phyloP scores from a whole-genome alignment of 768 basidiomycete genomes.

The Termitomyces eurrhizus region DNA sequence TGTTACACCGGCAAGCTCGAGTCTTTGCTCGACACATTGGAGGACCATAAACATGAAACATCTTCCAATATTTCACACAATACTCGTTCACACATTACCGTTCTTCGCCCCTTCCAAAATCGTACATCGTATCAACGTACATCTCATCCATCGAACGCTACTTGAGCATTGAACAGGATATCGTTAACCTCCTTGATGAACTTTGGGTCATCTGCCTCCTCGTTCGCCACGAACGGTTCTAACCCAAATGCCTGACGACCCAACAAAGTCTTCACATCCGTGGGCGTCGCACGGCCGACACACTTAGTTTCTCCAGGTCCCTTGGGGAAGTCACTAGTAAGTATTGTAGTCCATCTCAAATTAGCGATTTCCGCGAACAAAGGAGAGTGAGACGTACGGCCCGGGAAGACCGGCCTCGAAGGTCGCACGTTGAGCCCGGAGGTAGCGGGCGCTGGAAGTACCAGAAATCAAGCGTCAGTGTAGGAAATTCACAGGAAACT shows the following conservation, averaged over 20 bases:
- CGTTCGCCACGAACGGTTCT: slow-evolving; percentile 16
- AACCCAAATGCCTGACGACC: slow-evolving; percentile 41
- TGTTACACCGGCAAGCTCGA: too few species aligned
- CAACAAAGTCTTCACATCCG: slow-evolving; percentile 29
- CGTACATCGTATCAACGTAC: neutral
- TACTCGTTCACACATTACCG: neutral
- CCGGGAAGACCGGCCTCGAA: slow-evolving; percentile 46
- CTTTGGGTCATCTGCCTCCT: neutral
- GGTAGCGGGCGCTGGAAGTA: slow-evolving; percentile 38
- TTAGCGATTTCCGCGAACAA: neutral
- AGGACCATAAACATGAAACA: too few species aligned
- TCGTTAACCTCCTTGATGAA: slow-evolving; percentile 17
- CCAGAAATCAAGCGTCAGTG: neutral
- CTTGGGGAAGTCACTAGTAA: slow-evolving; percentile 45
- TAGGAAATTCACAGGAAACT: slow-evolving; percentile 6
- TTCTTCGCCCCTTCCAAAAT: too few species aligned
- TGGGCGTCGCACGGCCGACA: slow-evolving; percentile 29
- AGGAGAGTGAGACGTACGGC: slow-evolving; percentile 30
- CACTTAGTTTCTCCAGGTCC: slow-evolving; percentile 48
- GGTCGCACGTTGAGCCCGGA: slow-evolving; percentile 44
- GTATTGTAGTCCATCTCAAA: neutral
- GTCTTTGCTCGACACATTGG: too few species aligned
- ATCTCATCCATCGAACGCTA: neutral
- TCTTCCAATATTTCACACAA: too few species aligned
- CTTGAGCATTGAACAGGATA: slow-evolving; percentile 13